Conservation (phyloP, 108 stramenopile genomes). For the Skeletonema costatum region DNA sequence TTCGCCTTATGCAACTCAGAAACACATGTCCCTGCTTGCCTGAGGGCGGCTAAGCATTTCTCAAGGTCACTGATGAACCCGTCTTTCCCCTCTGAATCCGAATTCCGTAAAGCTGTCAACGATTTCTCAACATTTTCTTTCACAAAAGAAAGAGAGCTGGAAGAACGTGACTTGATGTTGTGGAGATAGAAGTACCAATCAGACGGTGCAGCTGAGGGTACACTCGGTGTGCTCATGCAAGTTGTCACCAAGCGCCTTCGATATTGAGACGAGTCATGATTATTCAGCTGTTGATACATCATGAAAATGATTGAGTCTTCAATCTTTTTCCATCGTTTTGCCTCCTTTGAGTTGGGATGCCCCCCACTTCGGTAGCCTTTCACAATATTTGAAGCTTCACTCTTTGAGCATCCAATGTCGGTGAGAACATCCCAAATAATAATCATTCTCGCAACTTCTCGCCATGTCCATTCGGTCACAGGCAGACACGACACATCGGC, state of each 20-base stretch:
- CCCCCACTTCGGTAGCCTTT: conserved; percentile 84
- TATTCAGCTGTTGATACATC: conserved; percentile 54
- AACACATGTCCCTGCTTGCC: conserved; percentile 7
- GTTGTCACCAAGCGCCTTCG: conserved; percentile 37
- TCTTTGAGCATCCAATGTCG: conserved; percentile 76
- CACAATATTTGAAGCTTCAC: conserved; percentile 70
- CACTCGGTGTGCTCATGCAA: conserved; percentile 54
- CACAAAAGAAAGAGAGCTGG: conserved; percentile 17
- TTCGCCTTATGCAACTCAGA: conserved; percentile 40
- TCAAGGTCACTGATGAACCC: conserved; percentile 40
- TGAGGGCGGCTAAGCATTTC: conserved; percentile 39
- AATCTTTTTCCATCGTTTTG: conserved; percentile 68
- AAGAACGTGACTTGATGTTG: conserved; percentile 51
- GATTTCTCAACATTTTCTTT: conserved; percentile 38
- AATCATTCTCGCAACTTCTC: conserved; percentile 79
- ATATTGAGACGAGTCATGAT: conserved; percentile 24
- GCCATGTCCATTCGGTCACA: conserved; percentile 84
- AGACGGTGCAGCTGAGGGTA: conserved; percentile 48
- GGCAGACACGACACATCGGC: conserved; percentile 59
- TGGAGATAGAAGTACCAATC: conserved; percentile 79
- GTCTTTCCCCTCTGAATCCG: neutral
- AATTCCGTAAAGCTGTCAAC: conserved; percentile 18
- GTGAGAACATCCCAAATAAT: conserved; percentile 71
- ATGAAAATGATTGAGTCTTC: conserved; percentile 72
- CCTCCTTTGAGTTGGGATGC: conserved; percentile 90